Conservation (phyloP, 2,329 filamentous ascomycete genomes). For the Fusarium longipes region DNA sequence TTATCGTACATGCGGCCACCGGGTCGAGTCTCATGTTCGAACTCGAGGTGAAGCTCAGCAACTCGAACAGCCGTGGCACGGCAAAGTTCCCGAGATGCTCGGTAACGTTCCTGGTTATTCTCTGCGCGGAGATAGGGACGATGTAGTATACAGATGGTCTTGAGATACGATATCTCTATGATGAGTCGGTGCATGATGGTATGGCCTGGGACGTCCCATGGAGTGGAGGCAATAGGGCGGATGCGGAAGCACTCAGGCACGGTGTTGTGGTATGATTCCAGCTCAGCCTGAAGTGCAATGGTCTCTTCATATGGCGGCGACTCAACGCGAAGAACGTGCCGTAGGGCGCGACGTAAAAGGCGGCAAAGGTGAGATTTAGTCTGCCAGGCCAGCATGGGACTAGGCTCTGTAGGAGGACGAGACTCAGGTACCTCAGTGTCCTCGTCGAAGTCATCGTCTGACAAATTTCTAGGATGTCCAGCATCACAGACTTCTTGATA, state of each 20-base stretch:
- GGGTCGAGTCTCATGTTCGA: slow-evolving; percentile 58
- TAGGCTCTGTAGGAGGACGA: slow-evolving; percentile 57
- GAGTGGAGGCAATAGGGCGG: slow-evolving; percentile 55
- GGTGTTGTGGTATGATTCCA: slow-evolving; percentile 51
- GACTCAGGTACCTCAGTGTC: slow-evolving; percentile 56
- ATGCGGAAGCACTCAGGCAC: slow-evolving; percentile 56
- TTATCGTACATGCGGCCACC: slow-evolving; percentile 65
- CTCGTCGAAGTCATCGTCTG: slow-evolving; percentile 65
- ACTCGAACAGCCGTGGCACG: slow-evolving; percentile 58
- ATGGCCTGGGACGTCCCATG: slow-evolving; percentile 57
- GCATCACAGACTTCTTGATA: slow-evolving; percentile 61
- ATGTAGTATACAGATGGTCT: slow-evolving; percentile 63
- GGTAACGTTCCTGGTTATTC: slow-evolving; percentile 53
- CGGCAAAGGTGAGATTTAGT: slow-evolving; percentile 58
- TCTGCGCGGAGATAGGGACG: slow-evolving; percentile 58
- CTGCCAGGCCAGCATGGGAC: slow-evolving; percentile 56
- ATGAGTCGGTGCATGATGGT: slow-evolving; percentile 62
- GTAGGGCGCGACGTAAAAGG: slow-evolving; percentile 58
- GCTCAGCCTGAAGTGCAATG: slow-evolving; percentile 53
- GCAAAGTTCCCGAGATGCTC: slow-evolving; percentile 55
- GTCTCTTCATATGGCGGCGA: slow-evolving; percentile 52
- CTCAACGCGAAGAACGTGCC: slow-evolving; percentile 54
- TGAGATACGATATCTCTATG: slow-evolving; percentile 61
- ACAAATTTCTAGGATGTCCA: slow-evolving; percentile 58
- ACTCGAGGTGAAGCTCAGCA: slow-evolving; percentile 60